phyloP scores from a whole-genome alignment of 352 stramenopile species.

The Phytophthora sojae region DNA sequence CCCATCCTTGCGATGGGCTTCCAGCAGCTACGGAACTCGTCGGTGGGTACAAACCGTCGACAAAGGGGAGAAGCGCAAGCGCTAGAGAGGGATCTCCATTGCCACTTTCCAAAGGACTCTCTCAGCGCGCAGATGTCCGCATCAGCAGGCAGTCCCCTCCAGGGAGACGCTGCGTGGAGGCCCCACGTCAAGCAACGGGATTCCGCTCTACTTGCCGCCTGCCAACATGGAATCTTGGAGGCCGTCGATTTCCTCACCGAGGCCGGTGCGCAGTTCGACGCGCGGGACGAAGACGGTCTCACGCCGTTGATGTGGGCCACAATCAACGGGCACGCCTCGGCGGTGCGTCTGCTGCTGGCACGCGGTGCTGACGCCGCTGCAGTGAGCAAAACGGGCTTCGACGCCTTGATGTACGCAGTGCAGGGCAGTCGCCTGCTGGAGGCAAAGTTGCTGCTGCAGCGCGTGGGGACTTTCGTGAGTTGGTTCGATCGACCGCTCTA shows the following conservation, averaged over 20 bases:
- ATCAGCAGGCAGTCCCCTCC: too few relatives aligned
- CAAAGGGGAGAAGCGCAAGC: too few relatives aligned
- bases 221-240: background rate
- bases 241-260: background rate
- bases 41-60: too few relatives aligned
- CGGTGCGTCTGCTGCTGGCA: background rate
- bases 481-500: too few relatives aligned
- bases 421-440: background rate
- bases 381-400: background rate
- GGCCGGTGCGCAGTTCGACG: background rate
- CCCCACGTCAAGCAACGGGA: conserved; percentile 2
- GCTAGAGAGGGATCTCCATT: too few relatives aligned
- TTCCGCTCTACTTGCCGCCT: conserved; percentile 1
- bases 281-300: background rate
- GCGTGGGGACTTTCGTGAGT: too few relatives aligned
- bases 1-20: too few relatives aligned
- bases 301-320: background rate
- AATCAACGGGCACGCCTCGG: background rate
- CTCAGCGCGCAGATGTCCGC: too few relatives aligned
- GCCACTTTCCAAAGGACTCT: too few relatives aligned
- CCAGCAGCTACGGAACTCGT: too few relatives aligned
- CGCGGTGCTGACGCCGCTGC: background rate
- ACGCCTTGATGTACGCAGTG: background rate
- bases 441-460: too few relatives aligned
- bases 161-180: background rate